Evolutionary conservation across 345 rosid species (phyloP).

Genomic region (Euphorbia tirucalli): DNA sequence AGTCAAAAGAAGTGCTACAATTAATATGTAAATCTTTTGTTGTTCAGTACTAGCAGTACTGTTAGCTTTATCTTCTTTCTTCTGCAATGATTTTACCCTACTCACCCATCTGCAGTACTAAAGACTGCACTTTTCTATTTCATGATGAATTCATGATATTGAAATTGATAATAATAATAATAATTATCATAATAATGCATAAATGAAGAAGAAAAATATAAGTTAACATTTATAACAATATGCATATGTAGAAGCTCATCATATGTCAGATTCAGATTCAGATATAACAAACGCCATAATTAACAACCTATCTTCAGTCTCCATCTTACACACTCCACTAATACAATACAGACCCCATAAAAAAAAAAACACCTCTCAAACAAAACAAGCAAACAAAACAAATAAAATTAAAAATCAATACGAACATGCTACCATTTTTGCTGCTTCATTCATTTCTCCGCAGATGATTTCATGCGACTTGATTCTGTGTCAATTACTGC

Average conservation of each 20-base stretch:
- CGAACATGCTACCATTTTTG: slow-evolving; percentile 13
- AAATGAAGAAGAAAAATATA: neutral
- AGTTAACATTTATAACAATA: neutral
- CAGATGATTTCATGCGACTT: slow-evolving; percentile 10
- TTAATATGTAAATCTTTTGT: too few relatives aligned
- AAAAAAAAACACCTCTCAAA: neutral
- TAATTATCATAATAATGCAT: neutral
- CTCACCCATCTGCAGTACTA: too few relatives aligned
- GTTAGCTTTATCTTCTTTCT: too few relatives aligned
- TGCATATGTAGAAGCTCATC: neutral
- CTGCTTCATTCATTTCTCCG: neutral
- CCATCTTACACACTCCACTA: slow-evolving; percentile 5
- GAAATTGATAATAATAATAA: neutral
- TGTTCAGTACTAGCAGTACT: too few relatives aligned
- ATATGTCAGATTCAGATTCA: neutral
- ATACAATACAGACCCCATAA: slow-evolving; percentile 7
- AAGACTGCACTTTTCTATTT: neutral
- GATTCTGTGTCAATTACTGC: slow-evolving; percentile 3
- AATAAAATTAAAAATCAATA: neutral
- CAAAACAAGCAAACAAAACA: neutral
- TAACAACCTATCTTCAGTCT: neutral
- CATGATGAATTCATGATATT: neutral
- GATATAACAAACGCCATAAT: neutral
- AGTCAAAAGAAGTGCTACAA: neutral
- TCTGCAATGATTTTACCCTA: too few relatives aligned